Conservation (phyloP, 306 rosid genomes). For the barrel medic (Medicago truncatula) region MtrunA17r5.0-ANR NC_053047.1:32609501-32610000, state of each 20-base stretch:
- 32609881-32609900: slow-evolving; percentile 40
- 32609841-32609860: slow-evolving; percentile 17
- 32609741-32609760: slow-evolving; percentile 37
- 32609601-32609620: no score
- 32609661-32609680: not conserved
- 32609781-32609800: not conserved
- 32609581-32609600: no score
- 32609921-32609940: slow-evolving; percentile 73
- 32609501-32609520: no score
- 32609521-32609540: not conserved
- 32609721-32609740: slow-evolving; percentile 41
- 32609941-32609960: slow-evolving; percentile 63
- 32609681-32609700: not conserved
- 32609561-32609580: not conserved
- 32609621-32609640: no score
- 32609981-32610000: slow-evolving; percentile 68
- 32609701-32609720: not conserved
- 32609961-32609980: slow-evolving; percentile 50
- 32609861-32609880: slow-evolving; percentile 29
- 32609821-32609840: slow-evolving; percentile 8
- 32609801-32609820: slow-evolving; percentile 33
- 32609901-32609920: slow-evolving; percentile 70
- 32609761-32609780: slow-evolving; percentile 23
- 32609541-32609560: not conserved
- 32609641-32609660: no score